Base-by-base conservation (phyloP, 2,329 filamentous ascomycete genomes). In the Alternaria infectoria region DNA sequence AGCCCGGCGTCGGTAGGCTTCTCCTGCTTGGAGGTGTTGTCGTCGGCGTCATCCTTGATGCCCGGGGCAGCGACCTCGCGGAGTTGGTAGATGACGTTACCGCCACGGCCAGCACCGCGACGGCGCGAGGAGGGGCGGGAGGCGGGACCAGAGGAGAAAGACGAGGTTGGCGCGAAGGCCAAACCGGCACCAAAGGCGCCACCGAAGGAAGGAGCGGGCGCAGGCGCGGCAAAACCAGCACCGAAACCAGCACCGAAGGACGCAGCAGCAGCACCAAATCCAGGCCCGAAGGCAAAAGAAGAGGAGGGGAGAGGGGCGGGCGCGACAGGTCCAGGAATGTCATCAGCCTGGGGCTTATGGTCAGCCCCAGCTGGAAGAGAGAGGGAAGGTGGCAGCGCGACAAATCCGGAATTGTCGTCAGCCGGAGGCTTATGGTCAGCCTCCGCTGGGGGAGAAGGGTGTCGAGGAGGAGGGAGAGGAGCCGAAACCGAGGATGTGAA, bases 301-400 rank as follows among this genome's bases (percentile, higher is more conserved):
- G 36, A 43, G 49, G 57, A 21, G 25, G 15, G 9, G 30, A 17
- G 46, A 3, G 54, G 54, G 40, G 19, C 9, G 10, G 15, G 7
- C 13, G 44, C 26, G 12, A n/a, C 28, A 19, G 36, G 15, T 56
- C 54, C 44, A 49, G 44, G 32, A 11, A 13, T 26, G 28, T 17
- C 36, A 49, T 32, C 44, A 36, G 54, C 12, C 44, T 57, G 43
- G 44, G 54, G 44, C 54, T 57, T 46, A 57, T 45, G 40, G 28
- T 45, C 54, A 49, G 54, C 54, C 54, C 44, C 44, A 57, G 44
- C 54, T 30, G 23, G 32, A 54, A 54, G 15, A 4, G 51, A 54
- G 15, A 11, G 23, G 8, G 54, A 26, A 21, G 40, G 26, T 49
- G 13, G 21, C 17, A 6, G 17, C 19, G 5, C 17, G 23, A 49